These are phyloP conservation scores for Xylariaceae sp. DNA, from an alignment of 2,329 filamentous ascomycete genomes.

Conservation along the genomic window DNA sequence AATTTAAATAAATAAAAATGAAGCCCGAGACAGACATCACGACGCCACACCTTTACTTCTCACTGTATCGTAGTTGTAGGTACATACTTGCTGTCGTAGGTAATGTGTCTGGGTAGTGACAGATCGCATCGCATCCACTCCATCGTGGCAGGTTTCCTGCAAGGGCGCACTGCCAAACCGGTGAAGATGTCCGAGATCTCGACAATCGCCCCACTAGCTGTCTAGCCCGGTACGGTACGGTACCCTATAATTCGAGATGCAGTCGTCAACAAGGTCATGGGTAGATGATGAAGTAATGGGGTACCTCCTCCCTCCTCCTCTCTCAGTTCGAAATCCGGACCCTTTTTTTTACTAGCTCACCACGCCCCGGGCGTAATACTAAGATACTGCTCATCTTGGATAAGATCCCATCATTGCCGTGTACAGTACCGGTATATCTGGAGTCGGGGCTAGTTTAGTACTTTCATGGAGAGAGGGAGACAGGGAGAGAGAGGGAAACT, in stretches of 20 bases:
- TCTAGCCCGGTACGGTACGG: neutral
- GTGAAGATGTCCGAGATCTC: conserved; percentile 18
- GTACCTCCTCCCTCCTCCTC: too few species aligned
- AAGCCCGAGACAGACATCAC: neutral
- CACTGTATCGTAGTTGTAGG: too few species aligned
- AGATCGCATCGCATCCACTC: conserved; percentile 9
- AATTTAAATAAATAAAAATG: too few species aligned
- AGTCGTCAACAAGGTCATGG: neutral
- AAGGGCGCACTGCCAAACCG: conserved; percentile 14
- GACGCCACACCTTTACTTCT: too few species aligned
- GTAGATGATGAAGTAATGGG: neutral
- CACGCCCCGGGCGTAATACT: neutral
- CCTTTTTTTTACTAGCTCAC: neutral
- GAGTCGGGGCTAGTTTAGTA: too few species aligned
- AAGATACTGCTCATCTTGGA: neutral
- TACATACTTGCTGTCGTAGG: too few species aligned
- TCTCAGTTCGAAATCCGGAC: too few species aligned
- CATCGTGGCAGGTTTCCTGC: conserved; percentile 9
- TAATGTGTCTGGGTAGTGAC: neutral
- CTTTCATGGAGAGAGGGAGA: too few species aligned
- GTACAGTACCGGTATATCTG: too few species aligned
- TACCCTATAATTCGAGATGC: too few species aligned
- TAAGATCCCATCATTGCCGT: neutral
- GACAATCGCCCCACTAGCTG: conserved; percentile 15
- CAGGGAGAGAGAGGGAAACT: too few species aligned